Evolutionary conservation across 202 grass and related monocot genomes (phyloP).

Genomic region (Panicum hallii): DNA sequence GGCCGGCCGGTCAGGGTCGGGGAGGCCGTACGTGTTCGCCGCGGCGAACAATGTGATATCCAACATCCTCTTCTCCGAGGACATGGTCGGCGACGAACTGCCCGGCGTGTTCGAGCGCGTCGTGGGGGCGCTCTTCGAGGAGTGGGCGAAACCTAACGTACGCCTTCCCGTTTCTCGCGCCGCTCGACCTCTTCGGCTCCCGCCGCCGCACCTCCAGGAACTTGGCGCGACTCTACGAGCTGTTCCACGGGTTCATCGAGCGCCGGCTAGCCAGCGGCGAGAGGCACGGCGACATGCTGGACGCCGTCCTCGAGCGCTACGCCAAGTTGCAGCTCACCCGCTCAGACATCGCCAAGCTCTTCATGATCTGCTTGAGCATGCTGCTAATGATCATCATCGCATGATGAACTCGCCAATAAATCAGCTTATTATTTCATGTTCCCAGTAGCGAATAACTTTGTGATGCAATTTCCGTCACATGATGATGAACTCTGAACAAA

Average conservation of each 20-base stretch:
- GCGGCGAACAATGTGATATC: neutral
- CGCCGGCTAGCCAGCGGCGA: neutral
- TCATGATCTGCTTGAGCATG: conserved; percentile 6
- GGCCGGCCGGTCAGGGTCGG: neutral
- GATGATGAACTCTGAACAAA: too few species aligned
- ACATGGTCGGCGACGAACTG: neutral
- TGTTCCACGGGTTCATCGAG: conserved; percentile 26
- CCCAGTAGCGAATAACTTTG: too few species aligned
- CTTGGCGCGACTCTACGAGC: conserved; percentile 1
- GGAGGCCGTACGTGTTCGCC: neutral
- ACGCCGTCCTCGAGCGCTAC: conserved; percentile 2
- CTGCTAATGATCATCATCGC: too few species aligned
- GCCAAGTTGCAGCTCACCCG: conserved; percentile 28
- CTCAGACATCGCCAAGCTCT: conserved; percentile 32
- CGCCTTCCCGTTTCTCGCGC: conserved; percentile 38
- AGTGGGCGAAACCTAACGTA: conserved; percentile 29
- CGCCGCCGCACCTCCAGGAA: neutral
- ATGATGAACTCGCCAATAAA: too few species aligned
- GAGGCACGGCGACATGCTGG: conserved; percentile 23
- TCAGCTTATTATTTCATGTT: too few species aligned
- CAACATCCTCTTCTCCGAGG: neutral
- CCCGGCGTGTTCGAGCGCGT: neutral
- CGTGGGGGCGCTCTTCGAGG: neutral
- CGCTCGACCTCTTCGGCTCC: conserved; percentile 22
- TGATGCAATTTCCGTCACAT: too few species aligned